Base-by-base conservation (phyloP, 169 alveolate species). In the Plasmodium gonderi region DNA sequence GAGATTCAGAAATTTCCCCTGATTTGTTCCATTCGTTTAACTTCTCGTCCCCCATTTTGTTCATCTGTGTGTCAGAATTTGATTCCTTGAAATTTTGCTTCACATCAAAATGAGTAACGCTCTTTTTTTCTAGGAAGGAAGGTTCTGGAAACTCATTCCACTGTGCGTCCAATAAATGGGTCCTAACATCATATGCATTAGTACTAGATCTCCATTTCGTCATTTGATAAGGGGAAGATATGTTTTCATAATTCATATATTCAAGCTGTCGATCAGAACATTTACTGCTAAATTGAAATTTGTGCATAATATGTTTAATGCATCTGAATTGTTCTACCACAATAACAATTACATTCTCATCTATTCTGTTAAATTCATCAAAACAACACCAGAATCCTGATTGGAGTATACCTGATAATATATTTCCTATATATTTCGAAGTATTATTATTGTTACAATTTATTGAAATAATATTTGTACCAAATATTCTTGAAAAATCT, bases 371-470 rank as follows among this genome's bases (percentile, higher is more conserved):
- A 96, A 98, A 98, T 97, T 98, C 99, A 96, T 98, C 99, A 93
- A 98, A 98, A 92, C 99, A 98, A 20, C 99, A 99, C 99, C 99
- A 98, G 91, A 98, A 97, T 83, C 99, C 99, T 47, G 99, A 96
- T 95, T 97, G 94, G 36, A 98, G 98, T 42, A 98, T 96, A 20
- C 99, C 99, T 65, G 98, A 97, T 92, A 98, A 98, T 95, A 98
- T 97, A 91, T 98, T 97, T 20, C 99, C 99, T 54, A 98, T 96
- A 26, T 99, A 97, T 79, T 97, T 96, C 91, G 96, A 97, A 91
- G 98, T 99, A 60, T 98, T 96, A 47, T 98, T 98, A 83, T 98
- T 99, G 47, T 99, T 97, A 95, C 99, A 98, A 93, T 98, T 98
- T 95, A 98, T 97, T 47, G 98, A 99, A 47, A 98, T 97, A 42